Evolutionary conservation across 1,139 yeast genomes (phyloP).

Genomic region (Zygotorulaspora mrakii): DNA sequence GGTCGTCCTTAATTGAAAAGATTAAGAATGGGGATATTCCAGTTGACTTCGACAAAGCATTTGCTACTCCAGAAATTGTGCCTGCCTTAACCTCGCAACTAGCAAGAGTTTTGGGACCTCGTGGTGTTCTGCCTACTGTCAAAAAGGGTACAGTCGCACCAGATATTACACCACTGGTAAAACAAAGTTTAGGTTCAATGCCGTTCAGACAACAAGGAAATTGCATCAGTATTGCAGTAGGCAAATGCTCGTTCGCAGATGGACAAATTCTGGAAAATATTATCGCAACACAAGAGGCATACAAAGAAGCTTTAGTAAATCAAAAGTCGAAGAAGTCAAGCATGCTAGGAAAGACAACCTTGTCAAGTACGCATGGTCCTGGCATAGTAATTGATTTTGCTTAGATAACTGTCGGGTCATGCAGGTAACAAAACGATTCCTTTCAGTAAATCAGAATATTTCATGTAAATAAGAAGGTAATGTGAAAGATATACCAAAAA

Average conservation of each 20-base stretch:
- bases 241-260: constrained; percentile 75
- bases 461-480: constrained; percentile 3
- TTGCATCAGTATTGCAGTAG: constrained; percentile 64
- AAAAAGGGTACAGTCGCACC: constrained; percentile 84
- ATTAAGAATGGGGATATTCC: constrained; percentile 53
- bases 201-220: constrained; percentile 66
- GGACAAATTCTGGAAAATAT: constrained; percentile 70
- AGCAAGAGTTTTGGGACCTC: constrained; percentile 82
- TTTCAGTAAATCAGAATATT: constrained; percentile 9
- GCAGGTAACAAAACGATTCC: constrained; percentile 5
- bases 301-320: constrained; percentile 53
- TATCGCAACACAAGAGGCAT: constrained; percentile 62
- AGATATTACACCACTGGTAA: constrained; percentile 54
- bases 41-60: constrained; percentile 68
- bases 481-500: constrained; percentile 9
- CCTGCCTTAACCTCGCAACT: constrained; percentile 53
- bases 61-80: constrained; percentile 80
- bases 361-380: constrained; percentile 77
- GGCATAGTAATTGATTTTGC: constrained; percentile 66
- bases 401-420: constrained; percentile 11
- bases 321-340: constrained; percentile 65
- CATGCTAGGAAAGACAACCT: constrained; percentile 62
- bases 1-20: constrained; percentile 61
- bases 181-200: constrained; percentile 58
- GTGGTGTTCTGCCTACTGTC: constrained; percentile 81